Conservation (phyloP, 192 early-diverging fungal species). For the Linnemannia schmuckeri region DNA sequence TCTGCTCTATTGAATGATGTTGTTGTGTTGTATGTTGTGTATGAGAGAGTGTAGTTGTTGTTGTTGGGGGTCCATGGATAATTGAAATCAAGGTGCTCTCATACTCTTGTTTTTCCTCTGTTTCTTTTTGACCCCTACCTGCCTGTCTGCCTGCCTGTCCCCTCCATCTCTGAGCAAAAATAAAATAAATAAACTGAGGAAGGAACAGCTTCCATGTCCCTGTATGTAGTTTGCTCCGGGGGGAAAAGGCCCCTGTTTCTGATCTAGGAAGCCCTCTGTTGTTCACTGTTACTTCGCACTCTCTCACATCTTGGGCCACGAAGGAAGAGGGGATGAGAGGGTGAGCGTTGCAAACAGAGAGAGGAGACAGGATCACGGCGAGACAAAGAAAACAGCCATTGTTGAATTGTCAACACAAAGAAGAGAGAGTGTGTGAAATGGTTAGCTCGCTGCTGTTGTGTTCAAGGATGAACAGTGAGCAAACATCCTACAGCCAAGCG, state of each 20-base stretch:
- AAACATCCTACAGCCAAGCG: too few species aligned
- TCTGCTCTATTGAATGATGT: not conserved
- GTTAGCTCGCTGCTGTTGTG: too few species aligned
- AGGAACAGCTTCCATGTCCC: not conserved
- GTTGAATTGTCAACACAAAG: too few species aligned
- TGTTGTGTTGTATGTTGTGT: not conserved
- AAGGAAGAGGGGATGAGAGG: not conserved
- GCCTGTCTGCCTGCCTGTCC: not conserved
- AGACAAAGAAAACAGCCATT: too few species aligned
- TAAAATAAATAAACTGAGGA: too few species aligned
- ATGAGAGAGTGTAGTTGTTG: not conserved
- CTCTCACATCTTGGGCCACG: too few species aligned
- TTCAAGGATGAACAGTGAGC: too few species aligned
- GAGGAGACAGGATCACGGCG: not conserved
- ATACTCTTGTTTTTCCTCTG: not conserved
- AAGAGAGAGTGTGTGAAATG: too few species aligned
- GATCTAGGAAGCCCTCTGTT: too few species aligned
- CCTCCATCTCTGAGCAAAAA: not conserved
- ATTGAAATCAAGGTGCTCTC: not conserved
- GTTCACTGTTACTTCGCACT: too few species aligned
- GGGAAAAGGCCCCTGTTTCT: too few species aligned
- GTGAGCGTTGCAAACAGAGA: not conserved
- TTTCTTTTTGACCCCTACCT: not conserved
- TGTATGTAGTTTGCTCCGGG: not conserved
- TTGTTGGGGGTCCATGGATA: conserved; percentile 2